These are phyloP conservation scores for Nemania diffusa DNA, from an alignment of 2,329 filamentous ascomycete species.

Conservation along the genomic window DNA sequence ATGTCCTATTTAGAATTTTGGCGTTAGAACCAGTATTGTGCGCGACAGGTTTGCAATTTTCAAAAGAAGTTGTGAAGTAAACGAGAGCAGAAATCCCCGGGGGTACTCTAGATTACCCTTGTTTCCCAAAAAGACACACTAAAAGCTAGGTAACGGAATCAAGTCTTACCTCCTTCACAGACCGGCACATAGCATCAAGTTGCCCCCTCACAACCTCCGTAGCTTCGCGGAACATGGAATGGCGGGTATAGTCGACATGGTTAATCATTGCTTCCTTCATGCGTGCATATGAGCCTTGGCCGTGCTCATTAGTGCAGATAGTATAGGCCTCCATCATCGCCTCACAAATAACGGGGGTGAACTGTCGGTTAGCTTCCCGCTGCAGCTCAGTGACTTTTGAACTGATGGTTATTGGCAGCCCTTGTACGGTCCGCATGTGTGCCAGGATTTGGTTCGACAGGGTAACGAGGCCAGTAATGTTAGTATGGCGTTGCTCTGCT, in stretches of 20 bases:
- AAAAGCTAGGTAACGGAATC: not conserved
- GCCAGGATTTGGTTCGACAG: constrained; percentile 53
- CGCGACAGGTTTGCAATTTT: no score
- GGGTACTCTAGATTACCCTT: no score
- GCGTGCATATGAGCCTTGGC: constrained; percentile 57
- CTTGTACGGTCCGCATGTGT: constrained; percentile 55
- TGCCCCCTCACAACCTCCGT: constrained; percentile 53
- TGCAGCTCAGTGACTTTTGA: constrained; percentile 57
- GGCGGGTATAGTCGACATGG: constrained; percentile 55
- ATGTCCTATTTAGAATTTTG: constrained; percentile 27
- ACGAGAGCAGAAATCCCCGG: no score
- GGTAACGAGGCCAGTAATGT: constrained; percentile 44
- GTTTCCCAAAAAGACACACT: no score
- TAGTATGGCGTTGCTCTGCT: constrained; percentile 34
- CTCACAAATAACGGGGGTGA: constrained; percentile 58
- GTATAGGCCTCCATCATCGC: constrained; percentile 61
- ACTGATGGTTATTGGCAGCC: constrained; percentile 49
- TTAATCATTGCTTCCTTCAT: constrained; percentile 63
- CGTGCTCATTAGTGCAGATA: constrained; percentile 55
- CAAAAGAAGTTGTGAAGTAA: no score
- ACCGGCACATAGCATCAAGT: constrained; percentile 52
- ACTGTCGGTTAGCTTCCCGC: constrained; percentile 64
- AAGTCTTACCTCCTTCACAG: constrained; percentile 32
- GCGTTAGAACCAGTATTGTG: not conserved
- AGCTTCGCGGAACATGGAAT: constrained; percentile 62